Conservation (phyloP, 805 yeast species). For the Candida ortonii region DNA sequence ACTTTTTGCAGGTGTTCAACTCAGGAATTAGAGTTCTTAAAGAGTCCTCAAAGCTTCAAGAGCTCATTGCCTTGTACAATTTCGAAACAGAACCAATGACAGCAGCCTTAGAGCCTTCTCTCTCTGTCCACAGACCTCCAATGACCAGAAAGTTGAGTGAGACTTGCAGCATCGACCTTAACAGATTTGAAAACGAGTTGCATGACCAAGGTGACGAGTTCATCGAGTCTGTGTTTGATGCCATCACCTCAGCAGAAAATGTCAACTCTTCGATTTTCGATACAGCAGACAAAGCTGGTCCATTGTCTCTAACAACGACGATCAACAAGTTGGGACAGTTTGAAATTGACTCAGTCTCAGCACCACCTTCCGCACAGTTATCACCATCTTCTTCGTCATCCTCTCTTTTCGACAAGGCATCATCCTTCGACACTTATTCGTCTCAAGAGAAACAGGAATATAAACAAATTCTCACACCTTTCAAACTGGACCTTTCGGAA, state of each 20-base stretch:
- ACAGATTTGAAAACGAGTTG: conserved; percentile 40
- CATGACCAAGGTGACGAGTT: conserved; percentile 62
- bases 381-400: conserved; percentile 1
- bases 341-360: conserved; percentile 17
- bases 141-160: conserved; percentile 27
- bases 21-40: conserved; percentile 30
- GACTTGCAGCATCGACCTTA: conserved; percentile 26
- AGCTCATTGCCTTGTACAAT: conserved; percentile 19
- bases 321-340: conserved; percentile 30
- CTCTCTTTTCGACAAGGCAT: conserved; percentile 10
- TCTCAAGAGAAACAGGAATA: conserved; percentile 13
- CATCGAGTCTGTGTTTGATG: conserved; percentile 62
- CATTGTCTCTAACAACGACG: conserved; percentile 24
- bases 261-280: conserved; percentile 24
- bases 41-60: conserved; percentile 28
- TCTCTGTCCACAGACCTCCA: conserved; percentile 18
- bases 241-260: conserved; percentile 40
- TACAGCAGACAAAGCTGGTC: conserved; percentile 29
- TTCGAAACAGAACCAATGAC: conserved; percentile 11
- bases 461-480: conserved; percentile 21
- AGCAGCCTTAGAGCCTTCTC: conserved; percentile 2
- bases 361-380: neutral
- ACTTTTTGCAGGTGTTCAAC: conserved; percentile 37
- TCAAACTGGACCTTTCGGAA: conserved; percentile 37
- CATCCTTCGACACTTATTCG: conserved; percentile 7